Base-by-base conservation (phyloP, 768 basidiomycete genomes). In the Stropharia rugosoannulata region DNA sequence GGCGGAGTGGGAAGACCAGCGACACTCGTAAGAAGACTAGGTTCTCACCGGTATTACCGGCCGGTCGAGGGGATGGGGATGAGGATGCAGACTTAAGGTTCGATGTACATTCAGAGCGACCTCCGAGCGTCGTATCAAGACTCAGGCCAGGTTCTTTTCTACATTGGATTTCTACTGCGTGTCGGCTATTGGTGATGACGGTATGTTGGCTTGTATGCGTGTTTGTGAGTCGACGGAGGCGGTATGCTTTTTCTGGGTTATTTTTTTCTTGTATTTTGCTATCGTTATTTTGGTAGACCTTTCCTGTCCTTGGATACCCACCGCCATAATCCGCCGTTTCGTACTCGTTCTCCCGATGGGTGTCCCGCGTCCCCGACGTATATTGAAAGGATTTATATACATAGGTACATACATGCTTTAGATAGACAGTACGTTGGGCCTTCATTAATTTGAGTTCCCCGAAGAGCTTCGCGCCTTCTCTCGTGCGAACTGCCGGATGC, bases 81-180 rank as follows among this genome's bases (percentile, higher is more conserved):
- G 59, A 37, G 54, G 39, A 13, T 45, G 51, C 18, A 51, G 61
- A 44, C 55, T 56, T 54, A 52, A 40, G 25, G 25, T 25, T 36
- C 9, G 12, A 44, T 22, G 49, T 46, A 22, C 18, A 15, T 16
- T 32, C 29, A 4, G 5, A 32, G 1, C 5, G 5, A 32, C 29
- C 29, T 32, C 29, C 29, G 29, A 32, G 29, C 5, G 29, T 32
- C 29, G 29, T 32, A 32, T 32, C 9, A 22, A 22, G 22, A 32
- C 45, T 19, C 40, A 2, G 15, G 9, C 40, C 22, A 43, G 18
- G 42, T 43, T n/a, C 9, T 43, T 43, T 16, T 22, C 22, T 43
- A 8, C 18, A 43, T 22, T 5, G 10, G 5, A 15, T 42, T n/a
- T 22, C n/a, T 42, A n/a, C 45, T 46, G 45, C 45, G 45, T n/a